phyloP scores from a whole-genome alignment of 1,139 yeast genomes.

The Casaregolazyma lundiana region DNA sequence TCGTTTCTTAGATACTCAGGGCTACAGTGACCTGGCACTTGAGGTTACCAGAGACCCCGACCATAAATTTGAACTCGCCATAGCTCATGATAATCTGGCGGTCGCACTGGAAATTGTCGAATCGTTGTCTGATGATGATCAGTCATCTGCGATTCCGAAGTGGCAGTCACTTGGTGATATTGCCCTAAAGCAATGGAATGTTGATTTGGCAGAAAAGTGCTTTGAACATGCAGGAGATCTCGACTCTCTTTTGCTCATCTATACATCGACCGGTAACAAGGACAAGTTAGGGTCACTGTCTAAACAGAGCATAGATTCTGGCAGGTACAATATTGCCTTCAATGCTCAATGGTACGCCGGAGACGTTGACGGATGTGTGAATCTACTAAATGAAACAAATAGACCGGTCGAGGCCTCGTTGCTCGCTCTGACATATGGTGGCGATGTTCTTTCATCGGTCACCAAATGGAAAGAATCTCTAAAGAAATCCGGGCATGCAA shows the following conservation, averaged over 20 bases:
- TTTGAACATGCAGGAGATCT: conserved; percentile 78
- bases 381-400: conserved; percentile 62
- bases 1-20: conserved; percentile 91
- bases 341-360: conserved; percentile 88
- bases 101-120: conserved; percentile 72
- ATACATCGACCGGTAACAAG: conserved; percentile 74
- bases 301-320: conserved; percentile 56
- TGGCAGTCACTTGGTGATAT: conserved; percentile 93
- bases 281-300: conserved; percentile 55
- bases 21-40: conserved; percentile 75
- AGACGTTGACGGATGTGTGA: conserved; percentile 59
- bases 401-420: conserved; percentile 83
- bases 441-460: conserved; percentile 46
- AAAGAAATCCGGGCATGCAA: conserved; percentile 45
- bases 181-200: conserved; percentile 73
- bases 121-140: conserved; percentile 45
- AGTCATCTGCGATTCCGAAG: conserved; percentile 38
- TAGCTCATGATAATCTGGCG: conserved; percentile 60
- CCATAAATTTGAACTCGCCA: conserved; percentile 79
- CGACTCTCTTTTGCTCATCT: conserved; percentile 73
- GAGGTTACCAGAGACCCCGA: conserved; percentile 78
- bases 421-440: conserved; percentile 70
- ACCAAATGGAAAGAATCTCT: conserved; percentile 64
- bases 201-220: conserved; percentile 74
- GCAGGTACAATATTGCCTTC: conserved; percentile 87